A percentile compares a stretch with the other conserved stretches of the same genome.
These are phyloP conservation scores for Fusarium mangiferae DNA, from an alignment of 2,329 filamentous ascomycete species.

Conservation along the genomic window DNA sequence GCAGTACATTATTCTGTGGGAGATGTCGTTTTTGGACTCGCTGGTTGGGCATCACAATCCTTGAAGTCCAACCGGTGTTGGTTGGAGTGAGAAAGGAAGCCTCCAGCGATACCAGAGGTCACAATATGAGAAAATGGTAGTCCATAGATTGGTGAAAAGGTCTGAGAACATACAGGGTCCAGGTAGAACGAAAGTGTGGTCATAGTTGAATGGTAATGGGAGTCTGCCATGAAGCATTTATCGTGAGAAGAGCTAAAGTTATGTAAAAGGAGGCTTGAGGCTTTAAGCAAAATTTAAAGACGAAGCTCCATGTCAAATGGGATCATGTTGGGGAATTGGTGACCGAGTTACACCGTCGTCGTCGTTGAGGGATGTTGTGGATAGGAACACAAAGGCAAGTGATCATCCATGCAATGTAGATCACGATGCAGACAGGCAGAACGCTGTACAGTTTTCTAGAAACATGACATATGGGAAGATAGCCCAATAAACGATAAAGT, in stretches of 20 bases:
- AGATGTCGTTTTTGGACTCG: no score
- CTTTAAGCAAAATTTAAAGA: fast-evolving
- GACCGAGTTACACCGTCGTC: neutral
- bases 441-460: neutral
- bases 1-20: fast-evolving
- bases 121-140: fast-evolving
- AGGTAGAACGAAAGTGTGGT: neutral
- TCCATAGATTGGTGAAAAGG: fast-evolving
- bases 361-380: neutral
- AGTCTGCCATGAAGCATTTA: neutral
- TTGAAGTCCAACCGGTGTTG: neutral
- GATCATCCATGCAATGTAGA: neutral
- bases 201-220: neutral
- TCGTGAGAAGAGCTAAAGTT: no score
- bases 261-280: fast-evolving
- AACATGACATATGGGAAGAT: fast-evolving
- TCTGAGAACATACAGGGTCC: fast-evolving
- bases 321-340: neutral
- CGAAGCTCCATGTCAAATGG: fast-evolving
- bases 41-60: no score
- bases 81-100: neutral
- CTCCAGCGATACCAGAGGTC: neutral
- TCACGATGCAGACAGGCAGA: neutral
- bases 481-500: fast-evolving
- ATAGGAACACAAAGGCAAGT: neutral